phyloP scores from a whole-genome alignment of 2,329 filamentous ascomycete species.

The Cladosporium colombiae region DNA sequence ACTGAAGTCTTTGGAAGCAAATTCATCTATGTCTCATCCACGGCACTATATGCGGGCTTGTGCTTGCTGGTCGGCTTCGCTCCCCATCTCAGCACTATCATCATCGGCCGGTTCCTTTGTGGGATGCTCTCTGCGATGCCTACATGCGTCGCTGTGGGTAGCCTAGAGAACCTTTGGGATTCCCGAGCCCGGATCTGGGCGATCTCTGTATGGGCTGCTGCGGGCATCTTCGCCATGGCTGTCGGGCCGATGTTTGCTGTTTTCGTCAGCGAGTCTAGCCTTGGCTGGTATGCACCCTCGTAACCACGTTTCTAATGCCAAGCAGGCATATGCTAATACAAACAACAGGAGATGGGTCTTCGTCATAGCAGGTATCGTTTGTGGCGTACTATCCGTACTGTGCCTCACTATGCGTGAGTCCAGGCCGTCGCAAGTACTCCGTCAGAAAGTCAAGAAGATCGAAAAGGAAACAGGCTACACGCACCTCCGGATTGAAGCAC shows the following conservation, averaged over 20 bases:
- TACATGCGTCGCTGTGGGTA: conserved; percentile 50
- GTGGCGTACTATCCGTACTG: conserved; percentile 38
- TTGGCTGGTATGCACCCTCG: conserved; percentile 25
- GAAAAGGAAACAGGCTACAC: conserved; percentile 32
- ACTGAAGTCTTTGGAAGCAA: conserved; percentile 43
- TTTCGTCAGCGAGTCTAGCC: conserved; percentile 21
- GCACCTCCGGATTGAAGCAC: conserved; percentile 39
- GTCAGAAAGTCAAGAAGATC: conserved; percentile 37
- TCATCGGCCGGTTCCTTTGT: conserved; percentile 46
- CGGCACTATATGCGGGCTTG: conserved; percentile 36
- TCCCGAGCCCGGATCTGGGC: conserved; percentile 45
- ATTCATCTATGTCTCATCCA: conserved; percentile 39
- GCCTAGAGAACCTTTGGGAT: conserved; percentile 54
- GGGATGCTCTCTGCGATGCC: conserved; percentile 52
- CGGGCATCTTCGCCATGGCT: conserved; percentile 5
- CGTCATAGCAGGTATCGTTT: conserved; percentile 44
- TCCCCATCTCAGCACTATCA: conserved; percentile 40
- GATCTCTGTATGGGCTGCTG: conserved; percentile 7
- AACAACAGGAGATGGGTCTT: conserved; percentile 48
- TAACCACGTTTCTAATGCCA: not conserved
- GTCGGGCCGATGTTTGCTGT: conserved; percentile 14
- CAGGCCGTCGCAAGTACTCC: conserved; percentile 47
- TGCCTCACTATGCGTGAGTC: conserved; percentile 46
- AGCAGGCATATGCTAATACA: not conserved
- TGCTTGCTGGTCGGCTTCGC: conserved; percentile 44